Percentiles rank a stretch among this genome's conserved stretches.
Evolutionary conservation across 208 protist genomes (phyloP).

Genomic region (Trypanosoma cruzi): DNA sequence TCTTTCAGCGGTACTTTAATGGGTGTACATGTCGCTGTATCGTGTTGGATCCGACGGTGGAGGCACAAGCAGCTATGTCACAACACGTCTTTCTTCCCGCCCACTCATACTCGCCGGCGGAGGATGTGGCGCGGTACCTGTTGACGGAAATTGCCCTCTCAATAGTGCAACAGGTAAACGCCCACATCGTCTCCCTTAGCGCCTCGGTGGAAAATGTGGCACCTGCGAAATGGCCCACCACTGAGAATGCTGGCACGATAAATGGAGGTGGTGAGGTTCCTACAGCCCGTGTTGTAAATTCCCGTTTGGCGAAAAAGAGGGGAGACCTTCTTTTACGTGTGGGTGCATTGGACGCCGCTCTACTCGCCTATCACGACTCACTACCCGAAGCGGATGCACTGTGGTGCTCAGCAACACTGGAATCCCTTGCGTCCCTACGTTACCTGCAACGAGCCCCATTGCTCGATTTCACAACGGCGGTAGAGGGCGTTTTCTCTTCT

Average conservation of each 20-base stretch:
- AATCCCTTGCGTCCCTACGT: slow-evolving; percentile 80
- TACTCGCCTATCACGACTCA: slow-evolving; percentile 62
- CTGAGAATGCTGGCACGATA: slow-evolving; percentile 4
- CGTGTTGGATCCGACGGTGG: slow-evolving; percentile 49
- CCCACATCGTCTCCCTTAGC: slow-evolving; percentile 14
- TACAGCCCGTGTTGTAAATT: slow-evolving; percentile 28
- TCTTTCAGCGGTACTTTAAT: slow-evolving; percentile 67
- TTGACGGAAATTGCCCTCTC: slow-evolving; percentile 38
- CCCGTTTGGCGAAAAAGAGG: slow-evolving; percentile 55
- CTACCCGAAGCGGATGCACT: slow-evolving; percentile 54
- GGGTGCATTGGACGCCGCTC: slow-evolving; percentile 55
- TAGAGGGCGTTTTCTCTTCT: slow-evolving; percentile 31
- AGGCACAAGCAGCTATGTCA: slow-evolving; percentile 23
- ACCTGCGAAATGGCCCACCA: not conserved
- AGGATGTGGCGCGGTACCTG: slow-evolving; percentile 35
- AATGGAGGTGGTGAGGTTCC: slow-evolving; percentile 16
- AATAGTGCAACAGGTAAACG: slow-evolving; percentile 25
- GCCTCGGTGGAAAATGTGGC: not conserved
- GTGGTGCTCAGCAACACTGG: slow-evolving; percentile 78
- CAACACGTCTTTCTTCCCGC: slow-evolving; percentile 32
- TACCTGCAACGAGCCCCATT: slow-evolving; percentile 53
- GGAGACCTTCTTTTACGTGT: slow-evolving; percentile 71
- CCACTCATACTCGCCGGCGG: slow-evolving; percentile 28
- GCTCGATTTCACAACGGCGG: slow-evolving; percentile 31
- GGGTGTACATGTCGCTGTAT: slow-evolving; percentile 73